Base-by-base conservation (phyloP, 305 asterid genomes). In the Lippia alba region DNA sequence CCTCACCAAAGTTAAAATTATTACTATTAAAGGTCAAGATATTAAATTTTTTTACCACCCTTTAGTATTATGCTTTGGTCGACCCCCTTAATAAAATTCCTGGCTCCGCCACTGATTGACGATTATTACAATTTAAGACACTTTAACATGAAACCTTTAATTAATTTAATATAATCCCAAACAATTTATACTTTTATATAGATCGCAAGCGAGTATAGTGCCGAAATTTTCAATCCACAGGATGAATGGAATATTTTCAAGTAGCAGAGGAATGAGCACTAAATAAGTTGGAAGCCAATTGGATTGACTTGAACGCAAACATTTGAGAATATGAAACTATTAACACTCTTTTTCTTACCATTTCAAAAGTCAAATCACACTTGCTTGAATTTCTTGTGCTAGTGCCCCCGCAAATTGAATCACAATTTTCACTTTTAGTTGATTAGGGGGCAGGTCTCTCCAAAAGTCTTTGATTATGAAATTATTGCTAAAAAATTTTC, bases 201-300 rank as follows among this genome's bases (percentile, higher is more conserved):
- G 16, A 32, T 69, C 30, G 24, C 4, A 16, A 58, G 7, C 14
- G 46, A 59, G 41, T 6, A 34, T 12, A 48, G 12, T 49, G 49
- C 30, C 15, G 36, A 66, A 30, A 61, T 30, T 50, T 24, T 44
- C 59, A 10, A 41, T 56, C 45, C 12, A 16, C 10, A 12, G 8
- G 59, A 61, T 61, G 33, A 39, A 39, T 20, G 61, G 62, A 67
- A 68, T 74, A 51, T 36, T 54, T 45, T 16, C 45, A 18, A 40
- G 60, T 54, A 50, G 56, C 67, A 61, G 77, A 71, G 81, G 72
- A 45, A 64, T 54, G 66, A 33, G 75, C 81, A 77, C 81, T 67
- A 57, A 46, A 67, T 60, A 67, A 44, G 58, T 66, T 54, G 39
- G 17, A 36, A 36, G 53, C 66, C 64, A 62, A 60, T 63, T 56